Base-by-base conservation (phyloP, 495 filamentous ascomycete genomes). In the Opeltia flavorubescens region DNA sequence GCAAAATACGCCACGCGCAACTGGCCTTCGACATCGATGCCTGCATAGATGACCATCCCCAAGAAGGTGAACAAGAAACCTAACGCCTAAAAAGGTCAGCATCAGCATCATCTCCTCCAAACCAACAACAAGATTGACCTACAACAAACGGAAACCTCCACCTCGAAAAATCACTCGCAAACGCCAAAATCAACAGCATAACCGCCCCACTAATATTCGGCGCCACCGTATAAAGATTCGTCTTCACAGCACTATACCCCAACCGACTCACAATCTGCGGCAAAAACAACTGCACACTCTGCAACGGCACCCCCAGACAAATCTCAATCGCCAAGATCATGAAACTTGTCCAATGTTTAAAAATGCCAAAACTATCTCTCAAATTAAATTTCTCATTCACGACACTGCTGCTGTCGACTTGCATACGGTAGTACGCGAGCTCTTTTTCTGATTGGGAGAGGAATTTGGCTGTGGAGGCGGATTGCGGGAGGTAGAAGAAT, bases 261-360 rank as follows among this genome's bases (percentile, higher is more conserved):
- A 87, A 65, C 3, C 80, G 67, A 15, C 63, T 61, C 13, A 87
- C 73, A 39, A 89, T 89, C 49, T 84, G 79, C 0, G 83, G 83
- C 49, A 89, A 59, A 60, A 87, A 89, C 8, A 86, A 70, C 1
- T 67, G 60, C 15, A 86, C 82, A 3, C 69, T 75, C 52, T 86
- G 82, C 15, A 88, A 65, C 0, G 84, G 84, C 0, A 88, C 82
- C 33, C 84, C 84, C 9, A 87, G 72, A 53, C 81, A 85, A 36
- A 86, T 72, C 57, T 86, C 78, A 47, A 86, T 81, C 4, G 66
- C 66, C 3, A 89, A 59, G 55, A 84, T 80, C 12, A 63, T 68
- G 59, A 77, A 85, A 3, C 72, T 72, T 12, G 71, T 73, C 0
- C 76, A 76, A 31, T 80, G 65, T 49, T 69, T 75, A 58, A 87